These are phyloP conservation scores for Calonectria crousiana DNA, from an alignment of 2,329 filamentous ascomycete genomes.

Conservation along the genomic window DNA sequence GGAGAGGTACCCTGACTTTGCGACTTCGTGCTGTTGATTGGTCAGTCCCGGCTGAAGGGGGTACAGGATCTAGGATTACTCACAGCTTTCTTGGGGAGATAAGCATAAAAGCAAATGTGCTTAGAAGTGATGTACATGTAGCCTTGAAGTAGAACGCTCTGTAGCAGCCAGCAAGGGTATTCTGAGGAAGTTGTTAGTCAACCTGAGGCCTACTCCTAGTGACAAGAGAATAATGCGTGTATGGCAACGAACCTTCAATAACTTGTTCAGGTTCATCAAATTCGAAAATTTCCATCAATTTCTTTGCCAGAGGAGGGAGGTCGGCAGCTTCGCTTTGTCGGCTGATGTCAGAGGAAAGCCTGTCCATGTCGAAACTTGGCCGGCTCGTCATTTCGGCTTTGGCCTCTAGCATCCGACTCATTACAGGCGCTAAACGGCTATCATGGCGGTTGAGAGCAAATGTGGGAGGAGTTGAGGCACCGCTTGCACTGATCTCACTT, in stretches of 20 bases:
- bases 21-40: conserved; percentile 70
- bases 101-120: conserved; percentile 97
- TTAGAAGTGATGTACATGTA: conserved; percentile 95
- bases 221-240: neutral
- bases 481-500: conserved; percentile 41
- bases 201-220: conserved; percentile 16
- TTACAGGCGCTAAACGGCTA: conserved; percentile 73
- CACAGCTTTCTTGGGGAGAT: conserved; percentile 92
- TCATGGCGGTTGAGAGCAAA: conserved; percentile 38
- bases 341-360: conserved; percentile 55
- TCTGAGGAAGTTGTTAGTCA: conserved; percentile 62
- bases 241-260: conserved; percentile 72
- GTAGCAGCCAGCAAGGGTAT: conserved; percentile 93
- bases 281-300: conserved; percentile 86
- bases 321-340: conserved; percentile 51
- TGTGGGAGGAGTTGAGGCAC: conserved; percentile 41
- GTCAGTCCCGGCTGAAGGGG: conserved; percentile 28
- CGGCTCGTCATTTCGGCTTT: conserved; percentile 72
- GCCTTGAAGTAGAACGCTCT: conserved; percentile 91
- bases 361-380: conserved; percentile 69
- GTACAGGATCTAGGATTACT: conserved; percentile 45
- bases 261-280: conserved; percentile 88
- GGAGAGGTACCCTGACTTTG: conserved; percentile 88
- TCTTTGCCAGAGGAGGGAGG: conserved; percentile 73
- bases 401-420: conserved; percentile 83